These are phyloP conservation scores for Xylona heveae DNA, from an alignment of 495 filamentous ascomycete species.

Conservation along the genomic window DNA sequence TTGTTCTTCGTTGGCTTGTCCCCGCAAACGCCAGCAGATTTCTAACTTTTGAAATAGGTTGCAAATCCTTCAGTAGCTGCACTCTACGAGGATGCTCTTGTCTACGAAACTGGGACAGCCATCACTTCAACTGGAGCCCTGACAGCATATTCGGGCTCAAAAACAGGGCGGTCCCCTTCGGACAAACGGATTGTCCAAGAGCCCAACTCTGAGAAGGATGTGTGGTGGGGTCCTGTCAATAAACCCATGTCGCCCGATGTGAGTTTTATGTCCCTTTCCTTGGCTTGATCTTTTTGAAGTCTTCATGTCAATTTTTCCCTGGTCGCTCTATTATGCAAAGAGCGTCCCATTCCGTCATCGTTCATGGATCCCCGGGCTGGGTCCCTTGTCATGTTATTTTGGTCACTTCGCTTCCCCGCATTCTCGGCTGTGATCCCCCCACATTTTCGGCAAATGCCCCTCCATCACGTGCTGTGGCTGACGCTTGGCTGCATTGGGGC, in stretches of 20 bases:
- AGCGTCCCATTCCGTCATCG: background rate
- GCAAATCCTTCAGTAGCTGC: constrained; percentile 81
- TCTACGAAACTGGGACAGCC: constrained; percentile 94
- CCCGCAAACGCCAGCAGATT: constrained; percentile 4
- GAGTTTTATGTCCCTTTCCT: constrained; percentile 22
- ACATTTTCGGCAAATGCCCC: too few relatives aligned
- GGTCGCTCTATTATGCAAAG: background rate
- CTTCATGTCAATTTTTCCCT: background rate
- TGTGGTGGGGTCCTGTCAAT: constrained; percentile 98
- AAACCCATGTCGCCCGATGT: constrained; percentile 97
- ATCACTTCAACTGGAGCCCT: constrained; percentile 90
- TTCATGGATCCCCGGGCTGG: too few relatives aligned
- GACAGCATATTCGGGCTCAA: constrained; percentile 91
- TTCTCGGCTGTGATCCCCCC: too few relatives aligned
- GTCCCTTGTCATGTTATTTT: too few relatives aligned
- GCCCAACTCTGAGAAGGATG: constrained; percentile 62
- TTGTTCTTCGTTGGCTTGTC: background rate
- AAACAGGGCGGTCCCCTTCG: constrained; percentile 88
- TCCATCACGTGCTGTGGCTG: too few relatives aligned
- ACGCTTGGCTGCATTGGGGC: too few relatives aligned
- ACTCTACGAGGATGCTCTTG: constrained; percentile 95
- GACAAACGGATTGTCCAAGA: constrained; percentile 98
- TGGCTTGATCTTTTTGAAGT: constrained; percentile 2
- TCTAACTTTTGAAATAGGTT: constrained; percentile 30
- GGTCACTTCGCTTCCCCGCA: too few relatives aligned